Conservation (phyloP, 768 basidiomycete genomes). For the Strobilomyces dryophilus region DNA sequence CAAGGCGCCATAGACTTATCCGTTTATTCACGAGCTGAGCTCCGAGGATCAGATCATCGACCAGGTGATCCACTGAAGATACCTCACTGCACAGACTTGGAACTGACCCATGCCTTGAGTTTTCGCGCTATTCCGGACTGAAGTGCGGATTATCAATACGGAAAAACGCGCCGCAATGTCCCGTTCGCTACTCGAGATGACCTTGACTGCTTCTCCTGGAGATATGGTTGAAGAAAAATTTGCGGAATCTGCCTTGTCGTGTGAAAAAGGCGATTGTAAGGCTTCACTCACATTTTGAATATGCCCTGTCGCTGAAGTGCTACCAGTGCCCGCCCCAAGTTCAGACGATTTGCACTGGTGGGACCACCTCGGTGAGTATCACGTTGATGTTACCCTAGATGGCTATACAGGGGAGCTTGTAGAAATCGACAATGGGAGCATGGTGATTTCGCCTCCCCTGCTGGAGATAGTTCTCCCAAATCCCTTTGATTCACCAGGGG, state of each 20-base stretch:
- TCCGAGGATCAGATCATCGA: conserved; percentile 92
- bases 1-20: conserved; percentile 73
- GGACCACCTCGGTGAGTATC: conserved; percentile 57
- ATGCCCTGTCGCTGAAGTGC: conserved; percentile 4
- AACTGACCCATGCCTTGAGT: conserved; percentile 42
- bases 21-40: conserved; percentile 79
- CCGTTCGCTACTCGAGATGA: conserved; percentile 60
- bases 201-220: conserved; percentile 57
- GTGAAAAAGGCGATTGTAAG: conserved; percentile 34
- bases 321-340: conserved; percentile 79
- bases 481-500: conserved; percentile 69
- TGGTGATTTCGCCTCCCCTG: conserved; percentile 37
- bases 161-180: conserved; percentile 69
- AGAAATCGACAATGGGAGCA: conserved; percentile 17
- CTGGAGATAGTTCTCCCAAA: conserved; percentile 44
- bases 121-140: conserved; percentile 75
- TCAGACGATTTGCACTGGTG: conserved; percentile 78
- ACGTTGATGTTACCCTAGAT: not conserved
- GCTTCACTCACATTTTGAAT: conserved; percentile 1
- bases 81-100: not conserved
- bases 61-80: conserved; percentile 52
- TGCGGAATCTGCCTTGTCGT: conserved; percentile 49
- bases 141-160: conserved; percentile 75
- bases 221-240: conserved; percentile 72
- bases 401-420: not conserved